Percentiles rank a stretch among this genome's conserved stretches.
Evolutionary conservation across 73 alveolate species (phyloP).

Genomic region (Breviolum minutum): DNA sequence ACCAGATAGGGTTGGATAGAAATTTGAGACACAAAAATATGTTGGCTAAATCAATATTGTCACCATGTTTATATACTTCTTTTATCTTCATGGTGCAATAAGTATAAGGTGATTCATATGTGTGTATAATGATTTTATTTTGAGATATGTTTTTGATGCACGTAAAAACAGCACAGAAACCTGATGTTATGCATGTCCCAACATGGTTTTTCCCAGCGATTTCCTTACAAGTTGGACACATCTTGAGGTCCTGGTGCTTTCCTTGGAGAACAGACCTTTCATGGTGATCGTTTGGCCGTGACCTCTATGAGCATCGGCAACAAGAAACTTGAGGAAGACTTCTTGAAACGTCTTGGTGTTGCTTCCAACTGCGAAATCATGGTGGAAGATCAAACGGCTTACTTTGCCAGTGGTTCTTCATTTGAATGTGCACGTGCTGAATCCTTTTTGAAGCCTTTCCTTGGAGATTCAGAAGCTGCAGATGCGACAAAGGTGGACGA

Average conservation of each 20-base stretch:
- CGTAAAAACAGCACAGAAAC: no score
- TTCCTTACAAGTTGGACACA: no score
- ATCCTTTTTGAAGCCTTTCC: constrained; percentile 29
- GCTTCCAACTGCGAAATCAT: constrained; percentile 62
- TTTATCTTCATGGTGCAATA: no score
- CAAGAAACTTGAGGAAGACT: constrained; percentile 11
- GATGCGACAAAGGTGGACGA: constrained; percentile 23
- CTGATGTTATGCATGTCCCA: no score
- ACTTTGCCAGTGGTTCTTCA: constrained; percentile 51
- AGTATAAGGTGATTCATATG: neutral
- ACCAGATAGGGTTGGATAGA: neutral
- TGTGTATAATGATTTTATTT: no score
- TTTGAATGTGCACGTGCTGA: constrained; percentile 75
- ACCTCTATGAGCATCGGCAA: constrained; percentile 16
- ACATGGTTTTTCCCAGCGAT: no score
- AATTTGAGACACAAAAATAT: neutral
- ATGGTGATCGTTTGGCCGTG: constrained; percentile 30
- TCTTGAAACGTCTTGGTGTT: constrained; percentile 38
- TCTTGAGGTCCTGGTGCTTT: constrained; percentile 51
- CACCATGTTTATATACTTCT: no score
- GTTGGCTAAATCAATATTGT: no score
- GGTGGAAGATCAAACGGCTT: constrained; percentile 23
- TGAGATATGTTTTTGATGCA: neutral
- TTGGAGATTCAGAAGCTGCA: neutral
- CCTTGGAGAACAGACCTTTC: neutral